These are phyloP conservation scores for Trichoderma pleuroti DNA, from an alignment of 2,329 filamentous ascomycete genomes.

Conservation along the genomic window DNA sequence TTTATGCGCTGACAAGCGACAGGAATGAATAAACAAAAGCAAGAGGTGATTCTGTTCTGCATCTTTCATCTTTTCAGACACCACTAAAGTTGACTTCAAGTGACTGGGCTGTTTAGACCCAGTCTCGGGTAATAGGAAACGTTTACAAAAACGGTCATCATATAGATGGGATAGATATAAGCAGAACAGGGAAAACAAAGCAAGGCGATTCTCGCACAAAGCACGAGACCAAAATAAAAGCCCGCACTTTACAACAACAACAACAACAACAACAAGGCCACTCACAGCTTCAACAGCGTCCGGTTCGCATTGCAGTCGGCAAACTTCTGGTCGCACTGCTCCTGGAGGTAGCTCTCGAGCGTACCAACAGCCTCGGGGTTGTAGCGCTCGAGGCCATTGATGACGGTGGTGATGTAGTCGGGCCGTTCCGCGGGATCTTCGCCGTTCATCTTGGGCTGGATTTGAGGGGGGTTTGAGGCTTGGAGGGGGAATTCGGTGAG, in stretches of 20 bases:
- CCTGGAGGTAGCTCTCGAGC: conserved; percentile 90
- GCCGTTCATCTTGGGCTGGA: conserved; percentile 54
- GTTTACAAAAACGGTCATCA: conserved; percentile 77
- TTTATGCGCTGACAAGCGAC: neutral
- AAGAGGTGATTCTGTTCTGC: neutral
- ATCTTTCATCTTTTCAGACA: conserved; percentile 57
- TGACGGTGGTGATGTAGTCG: conserved; percentile 86
- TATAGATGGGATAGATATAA: conserved; percentile 25
- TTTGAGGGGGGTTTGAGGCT: neutral
- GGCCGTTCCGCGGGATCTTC: conserved; percentile 91
- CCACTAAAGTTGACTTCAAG: conserved; percentile 52
- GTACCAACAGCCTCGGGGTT: conserved; percentile 93
- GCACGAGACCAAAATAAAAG: neutral
- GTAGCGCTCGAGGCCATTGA: conserved; percentile 96
- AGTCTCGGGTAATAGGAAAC: conserved; percentile 98
- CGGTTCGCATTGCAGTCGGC: conserved; percentile 97
- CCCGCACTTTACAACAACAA: neutral
- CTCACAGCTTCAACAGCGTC: conserved; percentile 94
- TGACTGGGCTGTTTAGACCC: conserved; percentile 37
- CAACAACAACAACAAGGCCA: conserved; percentile 36
- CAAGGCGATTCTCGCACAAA: neutral
- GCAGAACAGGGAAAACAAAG: neutral
- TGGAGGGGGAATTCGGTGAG: conserved; percentile 1
- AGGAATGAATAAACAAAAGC: neutral
- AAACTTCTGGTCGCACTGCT: conserved; percentile 92